These are phyloP conservation scores for Dactylella cylindrospora DNA, from an alignment of 2,329 filamentous ascomycete species.

Conservation along the genomic window DNA sequence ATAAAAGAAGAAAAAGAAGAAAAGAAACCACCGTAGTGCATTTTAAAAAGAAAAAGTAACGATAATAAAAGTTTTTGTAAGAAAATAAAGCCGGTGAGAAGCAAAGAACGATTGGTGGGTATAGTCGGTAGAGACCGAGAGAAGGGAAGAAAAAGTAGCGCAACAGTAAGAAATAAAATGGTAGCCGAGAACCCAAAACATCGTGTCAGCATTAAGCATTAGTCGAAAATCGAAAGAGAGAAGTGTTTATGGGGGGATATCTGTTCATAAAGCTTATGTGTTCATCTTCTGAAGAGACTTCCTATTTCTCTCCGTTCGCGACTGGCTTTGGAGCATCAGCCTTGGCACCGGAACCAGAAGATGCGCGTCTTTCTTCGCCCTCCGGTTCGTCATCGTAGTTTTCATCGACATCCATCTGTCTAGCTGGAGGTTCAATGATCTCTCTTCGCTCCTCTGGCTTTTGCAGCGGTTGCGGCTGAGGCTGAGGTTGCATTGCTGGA, in stretches of 20 bases:
- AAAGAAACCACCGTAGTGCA: background rate
- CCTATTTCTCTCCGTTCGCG: conserved; percentile 43
- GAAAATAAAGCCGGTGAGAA: too few species aligned
- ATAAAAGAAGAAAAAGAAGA: conserved; percentile 2
- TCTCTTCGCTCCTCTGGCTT: conserved; percentile 61
- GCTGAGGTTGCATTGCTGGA: conserved; percentile 53
- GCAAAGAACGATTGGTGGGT: too few species aligned
- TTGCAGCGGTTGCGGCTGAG: conserved; percentile 58
- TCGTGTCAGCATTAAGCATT: conserved; percentile 45
- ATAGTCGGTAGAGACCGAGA: conserved; percentile 21
- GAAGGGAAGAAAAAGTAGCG: conserved; percentile 6
- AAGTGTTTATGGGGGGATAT: background rate
- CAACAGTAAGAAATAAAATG: too few species aligned
- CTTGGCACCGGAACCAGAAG: conserved; percentile 25
- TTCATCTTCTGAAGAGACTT: background rate
- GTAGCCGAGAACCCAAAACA: conserved; percentile 28
- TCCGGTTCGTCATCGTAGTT: conserved; percentile 82
- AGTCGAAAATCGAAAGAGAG: conserved; percentile 9
- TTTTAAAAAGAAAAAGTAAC: conserved; percentile 9
- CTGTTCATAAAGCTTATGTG: background rate
- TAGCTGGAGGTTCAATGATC: conserved; percentile 66
- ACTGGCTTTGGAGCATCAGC: conserved; percentile 31
- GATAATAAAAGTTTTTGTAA: background rate
- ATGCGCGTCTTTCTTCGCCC: conserved; percentile 72
- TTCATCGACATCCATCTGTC: conserved; percentile 96